These are phyloP conservation scores for Tieghemostelium lacteum DNA, from an alignment of 78 protist genomes.

Conservation along the genomic window DNA sequence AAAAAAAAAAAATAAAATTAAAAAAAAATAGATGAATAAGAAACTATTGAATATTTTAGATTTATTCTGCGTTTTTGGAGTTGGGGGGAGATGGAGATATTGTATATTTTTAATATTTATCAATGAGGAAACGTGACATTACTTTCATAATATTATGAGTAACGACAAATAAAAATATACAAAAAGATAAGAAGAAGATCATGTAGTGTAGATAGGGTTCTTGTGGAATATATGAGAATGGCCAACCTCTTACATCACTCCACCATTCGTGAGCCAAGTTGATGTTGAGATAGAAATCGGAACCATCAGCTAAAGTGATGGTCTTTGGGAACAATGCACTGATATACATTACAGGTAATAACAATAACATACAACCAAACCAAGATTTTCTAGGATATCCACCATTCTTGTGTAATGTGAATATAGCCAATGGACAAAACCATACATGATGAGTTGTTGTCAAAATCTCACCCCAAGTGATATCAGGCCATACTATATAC, in stretches of 20 bases:
- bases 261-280: slow-evolving; percentile 61
- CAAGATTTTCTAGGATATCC: slow-evolving; percentile 39
- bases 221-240: slow-evolving; percentile 43
- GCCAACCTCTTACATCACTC: slow-evolving; percentile 70
- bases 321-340: slow-evolving; percentile 35
- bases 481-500: slow-evolving; percentile 55
- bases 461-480: slow-evolving; percentile 74
- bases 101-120: no score
- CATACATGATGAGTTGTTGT: slow-evolving; percentile 76
- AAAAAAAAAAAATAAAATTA: no score
- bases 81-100: no score
- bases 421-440: slow-evolving; percentile 43
- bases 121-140: background rate
- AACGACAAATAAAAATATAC: slow-evolving; percentile 7
- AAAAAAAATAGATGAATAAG: no score
- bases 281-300: slow-evolving; percentile 68
- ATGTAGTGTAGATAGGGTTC: background rate
- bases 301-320: background rate
- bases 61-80: no score
- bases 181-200: slow-evolving; percentile 19
- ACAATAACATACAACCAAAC: background rate
- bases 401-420: slow-evolving; percentile 51
- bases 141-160: slow-evolving; percentile 32
- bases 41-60: no score
- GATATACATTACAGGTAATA: slow-evolving; percentile 16